A percentile compares a stretch with the other conserved stretches of the same genome.
Conservation (phyloP, 129 eudicot species). For the Rutidosis leptorrhynchoides region DNA sequence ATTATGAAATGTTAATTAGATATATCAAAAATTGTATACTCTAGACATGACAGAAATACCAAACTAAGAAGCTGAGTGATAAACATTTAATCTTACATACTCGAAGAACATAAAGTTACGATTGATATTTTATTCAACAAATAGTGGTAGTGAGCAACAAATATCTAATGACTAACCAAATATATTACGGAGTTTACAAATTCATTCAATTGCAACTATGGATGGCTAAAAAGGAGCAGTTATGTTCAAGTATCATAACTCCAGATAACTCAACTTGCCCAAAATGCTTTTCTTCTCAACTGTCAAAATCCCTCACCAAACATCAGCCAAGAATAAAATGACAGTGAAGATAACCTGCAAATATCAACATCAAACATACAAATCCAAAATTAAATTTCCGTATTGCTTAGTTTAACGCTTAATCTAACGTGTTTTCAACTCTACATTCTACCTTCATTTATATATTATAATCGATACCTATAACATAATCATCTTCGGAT, state of each 20-base stretch:
- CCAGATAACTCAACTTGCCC: slow-evolving; percentile 14
- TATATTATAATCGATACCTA: too few relatives aligned
- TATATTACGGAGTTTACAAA: slow-evolving; percentile 1
- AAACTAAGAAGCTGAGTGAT: not conserved
- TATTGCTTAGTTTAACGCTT: too few relatives aligned
- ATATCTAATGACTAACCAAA: slow-evolving; percentile 14
- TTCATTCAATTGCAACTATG: slow-evolving; percentile 6
- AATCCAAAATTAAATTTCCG: too few relatives aligned
- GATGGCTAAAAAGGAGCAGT: slow-evolving; percentile 23
- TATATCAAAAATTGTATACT: not conserved
- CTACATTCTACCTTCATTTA: too few relatives aligned
- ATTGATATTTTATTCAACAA: slow-evolving; percentile 1
- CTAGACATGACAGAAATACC: not conserved
- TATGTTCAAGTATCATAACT: slow-evolving; percentile 2
- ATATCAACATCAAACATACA: not conserved
- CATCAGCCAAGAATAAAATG: slow-evolving; percentile 43
- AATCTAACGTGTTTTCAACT: not conserved
- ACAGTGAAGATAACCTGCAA: slow-evolving; percentile 71
- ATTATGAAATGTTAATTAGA: too few relatives aligned
- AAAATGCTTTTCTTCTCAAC: slow-evolving; percentile 26
- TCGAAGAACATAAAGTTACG: not conserved
- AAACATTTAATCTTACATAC: not conserved
- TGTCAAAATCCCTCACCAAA: not conserved
- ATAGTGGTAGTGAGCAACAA: slow-evolving; percentile 1
- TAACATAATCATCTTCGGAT: too few relatives aligned